A percentile compares a stretch with the other conserved stretches of the same genome.
phyloP scores from a whole-genome alignment of 345 rosid species.

The Arabidopsis arenosa region DNA sequence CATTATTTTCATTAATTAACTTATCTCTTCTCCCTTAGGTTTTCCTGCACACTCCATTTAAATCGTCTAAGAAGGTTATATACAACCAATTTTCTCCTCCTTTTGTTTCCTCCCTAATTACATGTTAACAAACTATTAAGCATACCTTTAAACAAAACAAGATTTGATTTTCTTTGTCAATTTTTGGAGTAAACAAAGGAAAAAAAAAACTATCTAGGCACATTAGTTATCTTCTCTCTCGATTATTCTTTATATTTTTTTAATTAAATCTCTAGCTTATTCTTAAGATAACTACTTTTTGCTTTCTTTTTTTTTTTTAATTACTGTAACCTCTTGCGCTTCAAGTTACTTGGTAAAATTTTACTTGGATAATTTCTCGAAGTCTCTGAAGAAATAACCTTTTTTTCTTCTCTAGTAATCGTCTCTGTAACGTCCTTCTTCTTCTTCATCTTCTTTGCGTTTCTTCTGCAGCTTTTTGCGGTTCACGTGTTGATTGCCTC shows the following conservation, averaged over 20 bases:
- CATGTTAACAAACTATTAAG: not conserved
- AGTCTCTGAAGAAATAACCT: slow-evolving; percentile 12
- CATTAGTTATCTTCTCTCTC: not conserved
- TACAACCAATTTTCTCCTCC: not conserved
- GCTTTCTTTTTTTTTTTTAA: not conserved
- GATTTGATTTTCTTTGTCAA: not conserved
- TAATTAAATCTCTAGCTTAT: slow-evolving; percentile 14
- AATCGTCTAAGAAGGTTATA: slow-evolving; percentile 4
- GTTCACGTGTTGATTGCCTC: slow-evolving; percentile 46
- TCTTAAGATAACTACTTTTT: slow-evolving; percentile 10
- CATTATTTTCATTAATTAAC: not conserved
- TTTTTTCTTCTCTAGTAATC: not conserved
- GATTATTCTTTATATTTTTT: slow-evolving; percentile 21
- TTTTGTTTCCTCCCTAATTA: slow-evolving; percentile 20
- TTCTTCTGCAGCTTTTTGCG: slow-evolving; percentile 41
- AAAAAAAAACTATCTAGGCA: too few species aligned
- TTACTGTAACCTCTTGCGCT: slow-evolving; percentile 29
- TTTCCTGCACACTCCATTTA: slow-evolving; percentile 20
- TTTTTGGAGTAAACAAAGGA: too few species aligned
- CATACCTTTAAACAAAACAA: slow-evolving; percentile 1
- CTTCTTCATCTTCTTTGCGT: slow-evolving; percentile 37
- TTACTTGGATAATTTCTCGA: slow-evolving; percentile 36
- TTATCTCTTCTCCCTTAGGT: not conserved
- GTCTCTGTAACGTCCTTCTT: slow-evolving; percentile 39
- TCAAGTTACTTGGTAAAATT: slow-evolving; percentile 18